A percentile compares a stretch with the other conserved stretches of the same genome.
phyloP scores from a whole-genome alignment of 768 basidiomycete genomes.

The Crepidotus variabilis region DNA sequence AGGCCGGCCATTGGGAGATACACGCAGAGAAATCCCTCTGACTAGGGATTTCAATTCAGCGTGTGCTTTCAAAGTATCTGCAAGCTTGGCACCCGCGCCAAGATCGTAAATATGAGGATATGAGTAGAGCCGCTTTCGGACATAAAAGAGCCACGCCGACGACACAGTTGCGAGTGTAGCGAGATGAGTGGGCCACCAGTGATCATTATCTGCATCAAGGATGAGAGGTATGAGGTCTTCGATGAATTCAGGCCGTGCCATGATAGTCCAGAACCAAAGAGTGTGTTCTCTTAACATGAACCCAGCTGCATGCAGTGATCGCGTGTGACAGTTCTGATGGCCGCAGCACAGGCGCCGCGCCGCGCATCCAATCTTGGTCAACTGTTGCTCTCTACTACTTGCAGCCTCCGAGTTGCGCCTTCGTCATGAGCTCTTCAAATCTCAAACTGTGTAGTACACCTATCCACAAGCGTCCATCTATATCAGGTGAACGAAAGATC shows the following conservation, averaged over 20 bases:
- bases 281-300: neutral
- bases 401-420: slow-evolving; percentile 10
- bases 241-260: slow-evolving; percentile 27
- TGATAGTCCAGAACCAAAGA: slow-evolving; percentile 2
- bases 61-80: slow-evolving; percentile 36
- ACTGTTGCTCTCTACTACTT: slow-evolving; percentile 4
- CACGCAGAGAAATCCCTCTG: slow-evolving; percentile 38
- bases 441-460: slow-evolving; percentile 26
- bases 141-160: slow-evolving; percentile 40
- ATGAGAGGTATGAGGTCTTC: slow-evolving; percentile 53
- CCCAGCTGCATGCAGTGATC: neutral
- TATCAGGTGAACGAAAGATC: slow-evolving; percentile 49
- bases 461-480: slow-evolving; percentile 48
- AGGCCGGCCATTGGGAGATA: slow-evolving; percentile 16
- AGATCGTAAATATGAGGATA: slow-evolving; percentile 39
- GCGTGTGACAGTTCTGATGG: slow-evolving; percentile 5
- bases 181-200: slow-evolving; percentile 56
- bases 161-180: slow-evolving; percentile 47
- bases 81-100: slow-evolving; percentile 35
- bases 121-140: slow-evolving; percentile 42
- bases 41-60: slow-evolving; percentile 32
- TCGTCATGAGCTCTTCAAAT: slow-evolving; percentile 18
- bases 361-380: neutral
- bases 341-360: neutral
- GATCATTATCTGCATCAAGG: slow-evolving; percentile 37